Evolutionary conservation across 768 basidiomycete species (phyloP), one percentile per base, ranked within the genome.

Genomic region (Tulasnella sp.): DNA sequence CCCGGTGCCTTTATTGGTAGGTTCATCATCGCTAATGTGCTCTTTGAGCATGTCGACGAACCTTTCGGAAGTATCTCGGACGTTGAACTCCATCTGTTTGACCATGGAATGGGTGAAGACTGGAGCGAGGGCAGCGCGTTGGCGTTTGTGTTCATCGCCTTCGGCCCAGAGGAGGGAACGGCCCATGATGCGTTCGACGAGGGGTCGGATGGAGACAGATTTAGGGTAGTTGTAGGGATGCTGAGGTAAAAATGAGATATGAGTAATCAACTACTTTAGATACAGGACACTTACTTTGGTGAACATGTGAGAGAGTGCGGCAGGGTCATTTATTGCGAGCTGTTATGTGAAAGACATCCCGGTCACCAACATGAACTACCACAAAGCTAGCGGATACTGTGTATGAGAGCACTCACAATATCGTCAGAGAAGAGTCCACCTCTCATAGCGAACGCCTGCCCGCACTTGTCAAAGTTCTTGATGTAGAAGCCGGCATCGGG

Each of bases 111-210:
- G 64, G 63, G 64, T 64, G 43, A 69, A 64, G 3, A 62, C 61
- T 8, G 58, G 61, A n/a, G 55, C 62, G 44, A 66, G 63, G 32
- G 65, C 63, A n/a, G 51, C 50, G 17, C 62, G 64, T 63, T 68
- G 65, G 24, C 60, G 56, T 55, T 65, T 70, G 65, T 74, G 74
- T 29, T 74, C 73, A 10, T 68, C 68, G 15, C 72, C 73, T 64
- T 75, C 72, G 3, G 72, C 72, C 73, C 73, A 75, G 8, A 71
- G 70, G 23, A 75, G 50, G 4, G 71, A 70, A 21, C 64, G 65
- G 4, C 74, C 74, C 1, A 74, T 52, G 2, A 74, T 44, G 19
- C 70, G 70, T 21, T 64, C 67, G 42, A 73, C 67, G 5, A 69
- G 67, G 0, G 73, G 72, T 1, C 70, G 66, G 58, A 73, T 71